Evolutionary conservation across 257 asterid species (phyloP), one percentile per base, ranked within the genome.

Genomic region (Perilla frutescens): DNA sequence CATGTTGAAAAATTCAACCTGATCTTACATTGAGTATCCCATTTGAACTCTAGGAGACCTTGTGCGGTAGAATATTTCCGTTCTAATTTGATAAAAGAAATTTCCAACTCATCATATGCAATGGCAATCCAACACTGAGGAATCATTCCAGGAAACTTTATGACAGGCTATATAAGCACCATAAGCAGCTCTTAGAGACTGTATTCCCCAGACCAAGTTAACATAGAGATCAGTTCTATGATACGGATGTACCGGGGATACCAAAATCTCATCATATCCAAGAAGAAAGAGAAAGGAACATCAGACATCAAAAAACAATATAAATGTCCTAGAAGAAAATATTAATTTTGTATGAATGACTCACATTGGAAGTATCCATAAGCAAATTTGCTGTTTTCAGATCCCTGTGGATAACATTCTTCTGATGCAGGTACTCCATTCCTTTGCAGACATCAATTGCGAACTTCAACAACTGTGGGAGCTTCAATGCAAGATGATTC

Each of bases 391-490:
- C 96, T 1, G 97, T 84, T 84, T 93, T 93, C 80, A 93, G 76
- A 86, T 93, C 98, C 81, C 98, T 80, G 80, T 92, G 98, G 70
- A 92, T 87, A 66, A 92, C 84, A 75, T 90, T 80, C 32, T 87
- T 84, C 61, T 85, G 91, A 76, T 93, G 98, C 87, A 91, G 83
- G 77, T 91, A 93, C 74, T 88, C 96, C 97, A 93, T 91, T 72
- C 97, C 98, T 78, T 88, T 83, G 89, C 96, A 91, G 82, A 89
- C 87, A 82, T 93, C 98, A 73, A 88, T 87, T 58, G 96, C 89
- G 54, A 86, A 89, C 82, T 82, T 88, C 85, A 93, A 81, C 83
- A 88, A 80, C 80, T 84, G 89, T 3, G 91, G 83, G 71, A 91
- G 86, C 81, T 84, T 84, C 85, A 90, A 73, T 51, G 48, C 71